Evolutionary conservation across 78 protist genomes (phyloP).

Genomic region (Protostelium mycophagum): DNA sequence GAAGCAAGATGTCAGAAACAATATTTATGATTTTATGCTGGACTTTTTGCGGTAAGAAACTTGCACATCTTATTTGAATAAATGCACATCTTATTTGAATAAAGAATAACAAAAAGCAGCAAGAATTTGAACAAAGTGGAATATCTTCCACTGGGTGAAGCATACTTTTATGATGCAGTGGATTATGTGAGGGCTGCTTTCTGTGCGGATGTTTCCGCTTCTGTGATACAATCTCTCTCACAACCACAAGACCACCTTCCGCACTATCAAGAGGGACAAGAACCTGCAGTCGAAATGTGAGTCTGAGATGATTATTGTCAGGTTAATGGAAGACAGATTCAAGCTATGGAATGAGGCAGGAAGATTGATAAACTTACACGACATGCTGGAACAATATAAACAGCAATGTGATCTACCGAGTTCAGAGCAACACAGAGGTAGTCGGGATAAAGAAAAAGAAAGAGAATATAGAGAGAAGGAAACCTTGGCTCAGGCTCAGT

Average conservation of each 20-base stretch:
- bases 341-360: neutral
- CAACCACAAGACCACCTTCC: neutral
- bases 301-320: neutral
- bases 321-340: neutral
- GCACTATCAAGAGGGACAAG: neutral
- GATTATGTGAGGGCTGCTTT: neutral
- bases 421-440: too few species aligned
- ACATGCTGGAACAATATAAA: neutral
- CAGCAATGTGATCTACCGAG: neutral
- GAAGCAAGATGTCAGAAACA: too few species aligned
- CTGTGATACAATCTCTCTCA: neutral
- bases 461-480: neutral
- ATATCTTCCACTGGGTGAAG: neutral
- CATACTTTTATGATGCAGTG: neutral
- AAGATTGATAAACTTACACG: neutral
- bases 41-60: neutral
- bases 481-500: neutral
- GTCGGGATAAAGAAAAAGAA: too few species aligned
- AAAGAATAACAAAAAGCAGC: neutral
- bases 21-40: neutral
- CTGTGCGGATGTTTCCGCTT: neutral
- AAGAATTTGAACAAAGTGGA: neutral
- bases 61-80: too few species aligned
- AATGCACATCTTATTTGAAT: neutral
- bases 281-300: neutral